Percentiles rank a stretch among this genome's conserved stretches.
phyloP scores from a whole-genome alignment of 2,329 filamentous ascomycete genomes.

The Verticillium zaregamsianum region DNA sequence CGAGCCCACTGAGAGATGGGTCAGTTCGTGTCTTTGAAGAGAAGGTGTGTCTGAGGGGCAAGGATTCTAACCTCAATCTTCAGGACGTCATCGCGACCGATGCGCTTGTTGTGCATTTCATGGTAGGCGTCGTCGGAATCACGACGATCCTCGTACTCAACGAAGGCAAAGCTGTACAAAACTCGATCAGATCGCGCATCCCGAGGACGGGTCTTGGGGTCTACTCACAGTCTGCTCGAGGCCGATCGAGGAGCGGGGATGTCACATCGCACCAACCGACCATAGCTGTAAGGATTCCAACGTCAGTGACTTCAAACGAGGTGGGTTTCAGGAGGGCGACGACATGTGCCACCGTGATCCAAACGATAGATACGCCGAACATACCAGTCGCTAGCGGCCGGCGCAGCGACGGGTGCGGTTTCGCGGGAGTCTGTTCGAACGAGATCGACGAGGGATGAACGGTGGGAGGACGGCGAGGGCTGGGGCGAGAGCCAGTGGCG shows the following conservation, averaged over 20 bases:
- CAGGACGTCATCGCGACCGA: slow-evolving; percentile 88
- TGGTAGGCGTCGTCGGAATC: slow-evolving; percentile 99
- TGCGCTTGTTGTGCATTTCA: slow-evolving; percentile 99
- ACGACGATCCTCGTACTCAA: slow-evolving; percentile 97
- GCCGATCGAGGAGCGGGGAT: slow-evolving; percentile 95
- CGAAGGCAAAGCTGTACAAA: slow-evolving; percentile 77
- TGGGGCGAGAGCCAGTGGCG: slow-evolving; percentile 28
- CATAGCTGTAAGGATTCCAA: slow-evolving; percentile 62
- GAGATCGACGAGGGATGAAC: slow-evolving; percentile 21
- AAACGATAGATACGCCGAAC: neutral
- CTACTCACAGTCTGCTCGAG: slow-evolving; percentile 83
- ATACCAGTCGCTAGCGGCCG: slow-evolving; percentile 6
- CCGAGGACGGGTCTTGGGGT: neutral
- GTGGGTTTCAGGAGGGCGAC: neutral
- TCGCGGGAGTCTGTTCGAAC: slow-evolving; percentile 8
- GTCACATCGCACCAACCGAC: slow-evolving; percentile 94
- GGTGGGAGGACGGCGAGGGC: slow-evolving; percentile 26
- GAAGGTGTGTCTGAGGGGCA: neutral
- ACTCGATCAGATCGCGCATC: neutral
- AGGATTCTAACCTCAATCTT: slow-evolving; percentile 81
- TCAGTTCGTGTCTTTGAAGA: too few relatives aligned
- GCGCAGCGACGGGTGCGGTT: slow-evolving; percentile 19
- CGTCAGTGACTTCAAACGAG: neutral
- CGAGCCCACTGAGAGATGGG: slow-evolving; percentile 76
- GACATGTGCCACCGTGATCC: neutral